Conservation (phyloP, 305 asterid genomes). For the Fraxinus dipetala region DNA sequence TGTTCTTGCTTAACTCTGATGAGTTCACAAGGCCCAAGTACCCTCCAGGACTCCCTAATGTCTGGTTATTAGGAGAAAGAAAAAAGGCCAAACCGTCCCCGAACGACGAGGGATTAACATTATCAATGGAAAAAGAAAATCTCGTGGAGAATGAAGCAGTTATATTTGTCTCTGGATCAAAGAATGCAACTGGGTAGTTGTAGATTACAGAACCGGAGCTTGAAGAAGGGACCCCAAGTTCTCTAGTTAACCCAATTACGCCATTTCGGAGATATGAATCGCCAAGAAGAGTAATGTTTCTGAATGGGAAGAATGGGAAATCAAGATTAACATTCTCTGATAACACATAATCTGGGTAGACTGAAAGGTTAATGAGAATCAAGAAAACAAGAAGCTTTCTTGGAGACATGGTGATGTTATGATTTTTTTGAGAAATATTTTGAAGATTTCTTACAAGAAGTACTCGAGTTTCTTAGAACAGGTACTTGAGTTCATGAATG, state of each 20-base stretch:
- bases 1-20: slow-evolving; percentile 33
- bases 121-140: slow-evolving; percentile 42
- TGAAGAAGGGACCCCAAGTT: slow-evolving; percentile 43
- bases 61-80: slow-evolving; percentile 39
- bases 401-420: slow-evolving; percentile 38
- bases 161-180: slow-evolving; percentile 33
- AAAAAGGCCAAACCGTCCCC: slow-evolving; percentile 47
- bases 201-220: slow-evolving; percentile 45
- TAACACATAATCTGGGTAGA: not conserved
- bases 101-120: slow-evolving; percentile 35
- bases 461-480: not conserved
- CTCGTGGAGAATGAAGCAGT: slow-evolving; percentile 47
- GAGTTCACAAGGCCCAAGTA: slow-evolving; percentile 47
- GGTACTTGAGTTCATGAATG: slow-evolving; percentile 20
- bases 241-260: slow-evolving; percentile 42
- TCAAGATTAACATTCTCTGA: slow-evolving; percentile 32
- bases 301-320: slow-evolving; percentile 40
- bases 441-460: not conserved
- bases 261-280: slow-evolving; percentile 50
- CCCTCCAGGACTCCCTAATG: slow-evolving; percentile 43
- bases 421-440: slow-evolving; percentile 11
- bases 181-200: slow-evolving; percentile 42
- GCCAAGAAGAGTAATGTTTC: slow-evolving; percentile 47
- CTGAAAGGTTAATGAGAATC: not conserved
- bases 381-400: slow-evolving; percentile 46